These are phyloP conservation scores for Dissophora ornata DNA, from an alignment of 192 early-diverging fungal species.

Conservation along the genomic window DNA sequence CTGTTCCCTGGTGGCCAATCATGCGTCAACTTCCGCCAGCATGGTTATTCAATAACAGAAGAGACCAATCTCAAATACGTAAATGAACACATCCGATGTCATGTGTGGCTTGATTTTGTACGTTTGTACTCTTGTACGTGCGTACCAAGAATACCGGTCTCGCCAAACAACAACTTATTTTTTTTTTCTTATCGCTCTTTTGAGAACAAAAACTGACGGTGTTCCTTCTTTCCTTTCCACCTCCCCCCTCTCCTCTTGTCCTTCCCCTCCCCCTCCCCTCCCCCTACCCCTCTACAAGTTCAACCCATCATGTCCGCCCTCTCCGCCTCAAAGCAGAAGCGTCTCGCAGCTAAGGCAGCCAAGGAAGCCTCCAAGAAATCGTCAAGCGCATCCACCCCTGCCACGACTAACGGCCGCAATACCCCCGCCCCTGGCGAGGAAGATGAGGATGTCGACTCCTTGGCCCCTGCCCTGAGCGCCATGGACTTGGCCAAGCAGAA, in stretches of 20 bases:
- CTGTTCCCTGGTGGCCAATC: no score
- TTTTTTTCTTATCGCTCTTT: slow-evolving; percentile 11
- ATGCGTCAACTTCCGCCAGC: no score
- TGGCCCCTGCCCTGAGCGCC: slow-evolving; percentile 40
- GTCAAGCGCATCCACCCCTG: slow-evolving; percentile 47
- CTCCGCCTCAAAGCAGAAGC: slow-evolving; percentile 84
- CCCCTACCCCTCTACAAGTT: slow-evolving; percentile 1
- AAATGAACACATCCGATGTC: no score
- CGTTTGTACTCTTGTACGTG: no score
- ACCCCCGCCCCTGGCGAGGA: slow-evolving; percentile 31
- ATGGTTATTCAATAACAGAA: not conserved
- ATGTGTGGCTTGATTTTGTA: no score
- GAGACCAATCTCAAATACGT: no score
- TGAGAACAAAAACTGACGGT: no score
- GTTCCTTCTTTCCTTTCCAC: slow-evolving; percentile 23
- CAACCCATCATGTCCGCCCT: slow-evolving; percentile 40
- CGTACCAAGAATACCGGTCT: no score
- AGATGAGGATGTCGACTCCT: slow-evolving; percentile 35
- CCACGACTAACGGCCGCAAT: slow-evolving; percentile 40
- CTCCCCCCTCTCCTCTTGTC: slow-evolving; percentile 3
- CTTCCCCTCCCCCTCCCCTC: slow-evolving; percentile 12
- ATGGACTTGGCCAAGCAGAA: slow-evolving; percentile 70
- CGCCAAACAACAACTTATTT: slow-evolving; percentile 3
- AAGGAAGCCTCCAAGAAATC: slow-evolving; percentile 60
- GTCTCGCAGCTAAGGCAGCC: slow-evolving; percentile 79